These are phyloP conservation scores for Hanseniaspora hatyaiensis DNA, from an alignment of 805 yeast genomes.

Conservation along the genomic window DNA sequence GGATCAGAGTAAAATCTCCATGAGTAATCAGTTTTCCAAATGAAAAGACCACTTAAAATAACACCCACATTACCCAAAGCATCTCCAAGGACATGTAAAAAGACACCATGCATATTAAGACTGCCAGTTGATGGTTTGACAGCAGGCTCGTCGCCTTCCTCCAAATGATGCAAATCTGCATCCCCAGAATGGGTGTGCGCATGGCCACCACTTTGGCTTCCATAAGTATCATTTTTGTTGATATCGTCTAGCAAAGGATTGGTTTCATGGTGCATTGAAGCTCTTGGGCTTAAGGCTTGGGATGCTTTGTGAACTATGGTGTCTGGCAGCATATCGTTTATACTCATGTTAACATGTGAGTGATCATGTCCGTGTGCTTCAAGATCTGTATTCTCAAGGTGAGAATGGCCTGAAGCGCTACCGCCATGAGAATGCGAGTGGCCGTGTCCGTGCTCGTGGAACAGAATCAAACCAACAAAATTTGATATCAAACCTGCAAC, in stretches of 20 bases:
- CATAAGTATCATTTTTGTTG: neutral
- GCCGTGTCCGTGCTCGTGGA: conserved; percentile 75
- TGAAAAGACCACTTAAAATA: conserved; percentile 74
- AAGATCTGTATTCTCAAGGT: conserved; percentile 18
- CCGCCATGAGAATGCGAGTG: conserved; percentile 34
- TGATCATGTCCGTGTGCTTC: conserved; percentile 21
- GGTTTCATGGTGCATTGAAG: conserved; percentile 27
- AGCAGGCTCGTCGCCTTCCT: conserved; percentile 23
- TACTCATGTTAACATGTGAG: conserved; percentile 23
- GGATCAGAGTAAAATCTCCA: conserved; percentile 90
- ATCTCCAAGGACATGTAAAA: conserved; percentile 88
- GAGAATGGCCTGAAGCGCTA: conserved; percentile 17
- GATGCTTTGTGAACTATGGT: conserved; percentile 32
- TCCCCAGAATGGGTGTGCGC: conserved; percentile 15
- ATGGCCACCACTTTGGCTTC: conserved; percentile 17
- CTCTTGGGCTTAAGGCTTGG: conserved; percentile 5
- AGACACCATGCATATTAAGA: conserved; percentile 96
- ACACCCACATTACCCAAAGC: conserved; percentile 94
- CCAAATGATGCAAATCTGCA: neutral
- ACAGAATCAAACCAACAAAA: conserved; percentile 67
- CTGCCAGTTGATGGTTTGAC: conserved; percentile 35
- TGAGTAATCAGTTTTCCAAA: conserved; percentile 82
- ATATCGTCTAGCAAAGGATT: conserved; percentile 27
- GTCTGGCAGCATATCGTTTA: conserved; percentile 33
- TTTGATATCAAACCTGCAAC: conserved; percentile 72